A percentile compares a stretch with the other conserved stretches of the same genome.
These are phyloP conservation scores for Pseudopithomyces chartarum DNA, from an alignment of 2,329 filamentous ascomycete species.

Conservation along the genomic window DNA sequence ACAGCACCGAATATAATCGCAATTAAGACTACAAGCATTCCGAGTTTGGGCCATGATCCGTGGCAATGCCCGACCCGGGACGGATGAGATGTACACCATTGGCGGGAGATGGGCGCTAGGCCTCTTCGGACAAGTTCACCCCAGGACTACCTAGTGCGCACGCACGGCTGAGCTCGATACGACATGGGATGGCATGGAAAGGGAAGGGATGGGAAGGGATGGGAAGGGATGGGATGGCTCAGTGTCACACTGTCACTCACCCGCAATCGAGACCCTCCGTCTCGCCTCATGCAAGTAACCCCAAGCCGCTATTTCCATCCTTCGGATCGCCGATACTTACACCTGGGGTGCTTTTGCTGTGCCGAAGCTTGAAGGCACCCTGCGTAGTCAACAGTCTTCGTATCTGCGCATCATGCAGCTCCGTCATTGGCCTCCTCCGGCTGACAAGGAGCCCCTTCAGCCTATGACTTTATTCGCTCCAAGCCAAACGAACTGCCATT, in stretches of 20 bases:
- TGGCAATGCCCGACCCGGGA: too few species aligned
- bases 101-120: background rate
- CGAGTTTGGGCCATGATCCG: too few species aligned
- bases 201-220: too few species aligned
- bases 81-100: background rate
- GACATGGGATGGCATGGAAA: constrained; percentile 5
- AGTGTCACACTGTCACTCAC: background rate
- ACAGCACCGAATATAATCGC: too few species aligned
- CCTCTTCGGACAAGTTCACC: background rate
- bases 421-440: background rate
- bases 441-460: background rate
- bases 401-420: constrained; percentile 10
- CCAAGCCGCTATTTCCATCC: constrained; percentile 5
- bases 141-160: background rate
- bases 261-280: background rate
- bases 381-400: constrained; percentile 5
- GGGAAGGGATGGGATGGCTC: too few species aligned
- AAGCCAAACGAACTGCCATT: background rate
- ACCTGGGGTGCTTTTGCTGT: background rate
- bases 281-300: constrained; percentile 1
- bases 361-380: constrained; percentile 4
- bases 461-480: background rate
- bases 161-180: background rate
- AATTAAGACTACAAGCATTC: too few species aligned
- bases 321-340: background rate